Conservation (phyloP, 768 basidiomycete genomes). For the Lepiota venenata region DNA sequence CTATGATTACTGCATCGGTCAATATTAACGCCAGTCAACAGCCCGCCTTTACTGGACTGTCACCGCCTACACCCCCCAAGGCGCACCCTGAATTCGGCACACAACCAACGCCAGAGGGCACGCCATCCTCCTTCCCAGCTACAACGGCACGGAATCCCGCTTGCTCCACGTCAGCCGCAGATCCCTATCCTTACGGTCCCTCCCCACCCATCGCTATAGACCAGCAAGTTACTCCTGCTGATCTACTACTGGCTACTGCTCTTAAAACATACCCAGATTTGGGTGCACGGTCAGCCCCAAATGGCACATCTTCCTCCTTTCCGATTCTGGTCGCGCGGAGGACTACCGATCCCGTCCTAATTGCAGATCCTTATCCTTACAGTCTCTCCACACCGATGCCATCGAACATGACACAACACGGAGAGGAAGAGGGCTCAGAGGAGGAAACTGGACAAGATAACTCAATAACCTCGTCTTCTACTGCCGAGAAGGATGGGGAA, state of each 20-base stretch:
- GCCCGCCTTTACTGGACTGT: neutral
- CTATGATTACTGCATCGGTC: neutral
- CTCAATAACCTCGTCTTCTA: slow-evolving; percentile 28
- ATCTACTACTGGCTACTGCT: too few species aligned
- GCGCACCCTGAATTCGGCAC: too few species aligned
- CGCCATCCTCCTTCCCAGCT: neutral
- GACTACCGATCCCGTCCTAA: slow-evolving; percentile 21
- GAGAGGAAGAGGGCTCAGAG: slow-evolving; percentile 19
- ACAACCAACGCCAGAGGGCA: neutral
- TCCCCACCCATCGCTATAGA: slow-evolving; percentile 34
- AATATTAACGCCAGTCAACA: neutral
- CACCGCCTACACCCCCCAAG: neutral
- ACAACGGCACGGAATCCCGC: slow-evolving; percentile 19
- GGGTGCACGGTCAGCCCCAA: neutral
- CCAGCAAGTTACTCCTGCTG: too few species aligned
- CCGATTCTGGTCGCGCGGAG: slow-evolving; percentile 13
- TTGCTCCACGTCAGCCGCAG: slow-evolving; percentile 22
- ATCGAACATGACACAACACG: slow-evolving; percentile 8
- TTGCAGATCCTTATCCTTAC: slow-evolving; percentile 43
- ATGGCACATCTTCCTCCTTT: neutral
- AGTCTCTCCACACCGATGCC: slow-evolving; percentile 41
- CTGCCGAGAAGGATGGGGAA: slow-evolving; percentile 20
- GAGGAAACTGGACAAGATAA: slow-evolving; percentile 25
- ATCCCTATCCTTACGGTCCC: slow-evolving; percentile 46
- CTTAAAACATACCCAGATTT: too few species aligned